Percentiles rank a stretch among this genome's conserved stretches.
phyloP scores from a whole-genome alignment of 2,329 filamentous ascomycete species.

The Beauveria scarabaeidicola region DNA sequence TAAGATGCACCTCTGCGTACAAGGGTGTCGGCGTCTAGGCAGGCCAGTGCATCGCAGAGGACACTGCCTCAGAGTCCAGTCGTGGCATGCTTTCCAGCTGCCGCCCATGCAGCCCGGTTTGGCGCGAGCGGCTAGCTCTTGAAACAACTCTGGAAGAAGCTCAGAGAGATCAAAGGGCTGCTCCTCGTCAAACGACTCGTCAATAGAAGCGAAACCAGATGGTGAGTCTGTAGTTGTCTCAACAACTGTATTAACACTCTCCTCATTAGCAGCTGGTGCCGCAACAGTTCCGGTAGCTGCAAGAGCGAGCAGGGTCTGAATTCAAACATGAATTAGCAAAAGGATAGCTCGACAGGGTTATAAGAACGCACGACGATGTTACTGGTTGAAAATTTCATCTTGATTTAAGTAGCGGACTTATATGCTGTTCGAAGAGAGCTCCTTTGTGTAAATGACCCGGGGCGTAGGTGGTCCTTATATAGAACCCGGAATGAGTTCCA shows the following conservation, averaged over 20 bases:
- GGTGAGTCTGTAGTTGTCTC: neutral
- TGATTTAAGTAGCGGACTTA: neutral
- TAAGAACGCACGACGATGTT: neutral
- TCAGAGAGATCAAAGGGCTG: neutral
- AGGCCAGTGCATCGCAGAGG: neutral
- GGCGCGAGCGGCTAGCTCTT: neutral
- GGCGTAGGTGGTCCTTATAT: neutral
- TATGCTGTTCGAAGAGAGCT: neutral
- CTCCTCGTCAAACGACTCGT: neutral
- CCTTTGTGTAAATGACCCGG: neutral
- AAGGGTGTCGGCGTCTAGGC: conserved; percentile 31
- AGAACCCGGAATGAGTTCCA: neutral
- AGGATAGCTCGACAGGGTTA: neutral
- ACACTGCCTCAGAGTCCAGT: conserved; percentile 1
- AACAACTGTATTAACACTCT: neutral
- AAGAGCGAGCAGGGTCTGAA: neutral
- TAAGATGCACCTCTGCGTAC: neutral
- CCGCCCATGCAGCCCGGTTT: conserved; percentile 2
- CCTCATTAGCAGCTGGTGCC: neutral
- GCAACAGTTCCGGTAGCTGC: neutral
- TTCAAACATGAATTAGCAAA: neutral
- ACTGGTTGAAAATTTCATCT: neutral
- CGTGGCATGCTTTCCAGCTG: neutral
- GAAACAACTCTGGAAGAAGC: neutral
- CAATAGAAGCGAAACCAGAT: neutral